Base-by-base conservation (phyloP, 2,329 filamentous ascomycete genomes). In the Colletotrichum higginsianum region DNA sequence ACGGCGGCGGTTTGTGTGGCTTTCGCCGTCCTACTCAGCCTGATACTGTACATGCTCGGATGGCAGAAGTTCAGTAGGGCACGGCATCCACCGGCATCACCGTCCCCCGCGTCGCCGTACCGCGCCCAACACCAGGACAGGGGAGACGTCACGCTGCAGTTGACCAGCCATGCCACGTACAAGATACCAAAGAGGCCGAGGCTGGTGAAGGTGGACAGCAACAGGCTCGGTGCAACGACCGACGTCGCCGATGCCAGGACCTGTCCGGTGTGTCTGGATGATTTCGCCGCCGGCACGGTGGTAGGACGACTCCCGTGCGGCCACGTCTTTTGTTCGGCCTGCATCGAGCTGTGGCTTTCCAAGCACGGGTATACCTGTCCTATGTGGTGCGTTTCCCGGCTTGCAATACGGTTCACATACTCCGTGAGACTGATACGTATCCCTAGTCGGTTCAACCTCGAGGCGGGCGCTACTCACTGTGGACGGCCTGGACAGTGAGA, bases 271-370 rank as follows among this genome's bases (percentile, higher is more conserved):
- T 69, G 66, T 12, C 38, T 69, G n/a, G 66, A 60, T 1, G 61
- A 69, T 26, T 69, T 69, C 18, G 46, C 40, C 11, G 44, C 38
- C 16, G 66, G 66, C 5, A 66, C 53, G 0, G 15, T 35, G 26
- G 66, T 60, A 2, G 66, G 44, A 3, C 61, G 42, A 12, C 11
- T 69, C 3, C 66, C 46, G 12, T 69, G 66, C 46, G 53, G 46
- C 6, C 66, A 69, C 4, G 53, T 58, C 26, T 69, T 69, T 38
- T 69, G 66, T 38, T 58, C 66, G 4, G 66, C 46, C 7, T 69
- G 66, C 46, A 69, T 69, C n/a, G 61, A 69, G 46, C 46, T 40
- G 4, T 69, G 66, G 66, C 23, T 69, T 18, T 23, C 49, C 11
- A 60, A 60, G 44, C 66, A 66, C 21, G 23, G 52, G 2, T n/a